Percentiles rank a stretch among this genome's conserved stretches.
Evolutionary conservation across 768 basidiomycete species (phyloP).

Genomic region (Cytidiella melzeri): DNA sequence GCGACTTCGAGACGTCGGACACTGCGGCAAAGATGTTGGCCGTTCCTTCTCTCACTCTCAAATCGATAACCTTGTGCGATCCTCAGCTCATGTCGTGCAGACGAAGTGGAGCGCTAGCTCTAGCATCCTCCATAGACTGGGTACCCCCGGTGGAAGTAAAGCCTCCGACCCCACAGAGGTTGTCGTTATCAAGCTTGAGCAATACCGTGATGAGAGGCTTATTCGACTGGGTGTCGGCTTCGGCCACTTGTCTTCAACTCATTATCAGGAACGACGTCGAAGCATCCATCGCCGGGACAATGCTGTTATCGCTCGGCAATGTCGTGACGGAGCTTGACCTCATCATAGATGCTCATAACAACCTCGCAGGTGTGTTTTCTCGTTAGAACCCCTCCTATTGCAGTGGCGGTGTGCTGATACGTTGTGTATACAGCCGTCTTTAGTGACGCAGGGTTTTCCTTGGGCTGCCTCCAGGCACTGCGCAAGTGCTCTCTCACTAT

Average conservation of each 20-base stretch:
- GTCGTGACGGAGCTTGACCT: slow-evolving; percentile 1
- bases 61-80: not conserved
- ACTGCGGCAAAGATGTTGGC: not conserved
- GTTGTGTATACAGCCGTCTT: slow-evolving; percentile 5
- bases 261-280: not conserved
- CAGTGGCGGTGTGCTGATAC: not conserved
- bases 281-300: not conserved
- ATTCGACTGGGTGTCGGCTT: not conserved
- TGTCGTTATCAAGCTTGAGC: not conserved
- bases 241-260: not conserved
- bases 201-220: not conserved
- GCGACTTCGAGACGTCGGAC: not conserved
- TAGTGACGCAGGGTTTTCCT: slow-evolving; percentile 7
- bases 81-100: no score
- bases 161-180: not conserved
- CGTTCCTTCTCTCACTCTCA: not conserved
- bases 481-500: slow-evolving; percentile 17
- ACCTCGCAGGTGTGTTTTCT: slow-evolving; percentile 7
- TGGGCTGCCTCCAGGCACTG: slow-evolving; percentile 11
- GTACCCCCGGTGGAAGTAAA: no score
- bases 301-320: not conserved
- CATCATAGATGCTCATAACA: slow-evolving; percentile 7
- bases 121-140: no score
- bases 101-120: no score
- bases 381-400: slow-evolving; percentile 1